Percentiles rank a stretch among this genome's conserved stretches.
phyloP scores from a whole-genome alignment of 805 yeast species.

The Yamadazyma nakazawae region DNA sequence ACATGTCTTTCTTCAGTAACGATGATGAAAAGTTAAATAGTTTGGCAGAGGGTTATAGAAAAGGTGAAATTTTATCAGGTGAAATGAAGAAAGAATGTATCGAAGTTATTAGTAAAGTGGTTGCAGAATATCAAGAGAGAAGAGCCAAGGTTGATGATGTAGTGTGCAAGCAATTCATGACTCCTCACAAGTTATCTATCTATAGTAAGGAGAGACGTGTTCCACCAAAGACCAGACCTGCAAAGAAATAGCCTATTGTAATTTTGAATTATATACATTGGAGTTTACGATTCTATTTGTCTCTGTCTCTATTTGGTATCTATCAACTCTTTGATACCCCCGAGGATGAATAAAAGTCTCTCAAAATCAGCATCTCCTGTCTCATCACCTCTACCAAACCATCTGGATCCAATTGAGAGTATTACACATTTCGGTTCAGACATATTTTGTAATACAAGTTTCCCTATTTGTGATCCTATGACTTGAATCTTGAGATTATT shows the following conservation, averaged over 20 bases:
- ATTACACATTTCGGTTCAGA: conserved; percentile 36
- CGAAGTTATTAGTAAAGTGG: conserved; percentile 74
- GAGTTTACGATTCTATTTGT: background rate
- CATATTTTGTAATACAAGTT: conserved; percentile 29
- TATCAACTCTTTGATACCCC: conserved; percentile 19
- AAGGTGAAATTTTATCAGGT: conserved; percentile 85
- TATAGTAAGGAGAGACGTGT: conserved; percentile 74
- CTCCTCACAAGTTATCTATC: conserved; percentile 74
- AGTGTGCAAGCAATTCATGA: conserved; percentile 67
- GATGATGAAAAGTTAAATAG: conserved; percentile 77
- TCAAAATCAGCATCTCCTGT: conserved; percentile 39
- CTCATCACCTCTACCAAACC: conserved; percentile 41
- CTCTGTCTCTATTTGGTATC: background rate
- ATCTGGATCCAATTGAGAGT: conserved; percentile 44
- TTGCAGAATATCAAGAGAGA: conserved; percentile 75
- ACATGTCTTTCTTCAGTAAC: conserved; percentile 81
- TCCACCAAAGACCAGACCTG: conserved; percentile 52
- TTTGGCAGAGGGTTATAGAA: conserved; percentile 61
- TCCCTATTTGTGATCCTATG: conserved; percentile 49
- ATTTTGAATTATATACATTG: background rate
- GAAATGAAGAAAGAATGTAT: conserved; percentile 90
- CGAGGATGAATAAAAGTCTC: conserved; percentile 43
- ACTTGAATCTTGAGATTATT: conserved; percentile 46
- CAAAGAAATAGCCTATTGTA: conserved; percentile 24
- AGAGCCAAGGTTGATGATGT: conserved; percentile 65